These are phyloP conservation scores for Cadophora luteo-olivacea DNA, from an alignment of 2,329 filamentous ascomycete species.

Conservation along the genomic window DNA sequence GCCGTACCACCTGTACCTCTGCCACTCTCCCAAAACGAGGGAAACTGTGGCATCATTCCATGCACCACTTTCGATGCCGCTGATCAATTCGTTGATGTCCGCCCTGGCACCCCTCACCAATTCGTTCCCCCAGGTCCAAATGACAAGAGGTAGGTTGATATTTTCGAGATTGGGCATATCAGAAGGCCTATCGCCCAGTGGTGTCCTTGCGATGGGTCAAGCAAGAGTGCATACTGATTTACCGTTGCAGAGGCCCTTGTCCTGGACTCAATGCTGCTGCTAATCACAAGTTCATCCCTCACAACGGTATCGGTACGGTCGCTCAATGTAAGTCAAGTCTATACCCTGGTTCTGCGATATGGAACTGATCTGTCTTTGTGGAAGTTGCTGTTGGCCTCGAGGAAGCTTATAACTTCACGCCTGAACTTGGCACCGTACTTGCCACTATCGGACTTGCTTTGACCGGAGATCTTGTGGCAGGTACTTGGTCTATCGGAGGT, in stretches of 20 bases:
- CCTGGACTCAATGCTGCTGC: slow-evolving; percentile 48
- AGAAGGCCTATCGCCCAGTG: neutral
- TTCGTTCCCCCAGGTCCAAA: slow-evolving; percentile 25
- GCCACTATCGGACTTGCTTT: slow-evolving; percentile 22
- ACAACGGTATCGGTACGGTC: slow-evolving; percentile 24
- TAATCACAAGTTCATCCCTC: slow-evolving; percentile 47
- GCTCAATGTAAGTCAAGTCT: slow-evolving; percentile 5
- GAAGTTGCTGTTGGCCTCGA: slow-evolving; percentile 20
- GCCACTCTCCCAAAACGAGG: slow-evolving; percentile 24
- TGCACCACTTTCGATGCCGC: slow-evolving; percentile 21
- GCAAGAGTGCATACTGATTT: neutral
- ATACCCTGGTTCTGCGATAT: no score
- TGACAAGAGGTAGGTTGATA: slow-evolving; percentile 19
- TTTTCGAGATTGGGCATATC: neutral
- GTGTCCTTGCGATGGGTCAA: neutral
- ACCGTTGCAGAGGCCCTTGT: slow-evolving; percentile 18
- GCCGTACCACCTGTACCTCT: slow-evolving; percentile 22
- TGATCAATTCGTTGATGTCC: slow-evolving; percentile 31
- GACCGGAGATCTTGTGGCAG: slow-evolving; percentile 22
- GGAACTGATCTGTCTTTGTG: no score
- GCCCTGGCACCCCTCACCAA: slow-evolving; percentile 27
- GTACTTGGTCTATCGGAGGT: slow-evolving; percentile 26
- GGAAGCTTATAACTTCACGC: slow-evolving; percentile 24
- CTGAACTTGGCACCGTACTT: slow-evolving; percentile 23
- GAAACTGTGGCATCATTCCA: slow-evolving; percentile 28